Evolutionary conservation across 805 yeast species (phyloP).

Genomic region (Candida verbasci): DNA sequence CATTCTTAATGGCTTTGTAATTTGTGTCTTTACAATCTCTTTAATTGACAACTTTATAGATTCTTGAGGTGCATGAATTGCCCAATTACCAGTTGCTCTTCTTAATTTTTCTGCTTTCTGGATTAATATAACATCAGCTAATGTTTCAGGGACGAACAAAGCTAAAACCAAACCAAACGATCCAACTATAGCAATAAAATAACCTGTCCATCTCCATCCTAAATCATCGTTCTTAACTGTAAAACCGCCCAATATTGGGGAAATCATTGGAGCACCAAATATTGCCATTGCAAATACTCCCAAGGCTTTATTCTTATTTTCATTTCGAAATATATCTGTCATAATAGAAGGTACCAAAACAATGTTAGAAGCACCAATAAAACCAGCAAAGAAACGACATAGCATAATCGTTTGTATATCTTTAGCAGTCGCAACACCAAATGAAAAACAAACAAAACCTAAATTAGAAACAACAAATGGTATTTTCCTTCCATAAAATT

Average conservation of each 20-base stretch:
- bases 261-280: slow-evolving; percentile 73
- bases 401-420: slow-evolving; percentile 74
- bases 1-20: slow-evolving; percentile 36
- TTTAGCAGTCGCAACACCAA: slow-evolving; percentile 71
- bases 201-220: slow-evolving; percentile 58
- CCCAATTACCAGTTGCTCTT: slow-evolving; percentile 38
- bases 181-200: slow-evolving; percentile 43
- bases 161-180: slow-evolving; percentile 24
- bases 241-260: slow-evolving; percentile 58
- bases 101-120: slow-evolving; percentile 29
- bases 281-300: slow-evolving; percentile 67
- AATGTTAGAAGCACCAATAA: slow-evolving; percentile 78
- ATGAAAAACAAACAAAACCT: slow-evolving; percentile 37
- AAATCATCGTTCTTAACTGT: slow-evolving; percentile 31
- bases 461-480: slow-evolving; percentile 43
- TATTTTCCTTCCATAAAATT: slow-evolving; percentile 32
- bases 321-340: slow-evolving; percentile 71
- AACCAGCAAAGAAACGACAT: slow-evolving; percentile 76
- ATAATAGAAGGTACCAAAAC: slow-evolving; percentile 82
- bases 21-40: slow-evolving; percentile 29
- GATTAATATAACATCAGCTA: slow-evolving; percentile 31
- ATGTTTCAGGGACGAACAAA: slow-evolving; percentile 34
- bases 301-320: slow-evolving; percentile 69
- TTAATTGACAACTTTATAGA: slow-evolving; percentile 23
- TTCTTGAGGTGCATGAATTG: slow-evolving; percentile 33